Conservation (phyloP, 495 filamentous ascomycete genomes). For the Podospora sp. region DNA sequence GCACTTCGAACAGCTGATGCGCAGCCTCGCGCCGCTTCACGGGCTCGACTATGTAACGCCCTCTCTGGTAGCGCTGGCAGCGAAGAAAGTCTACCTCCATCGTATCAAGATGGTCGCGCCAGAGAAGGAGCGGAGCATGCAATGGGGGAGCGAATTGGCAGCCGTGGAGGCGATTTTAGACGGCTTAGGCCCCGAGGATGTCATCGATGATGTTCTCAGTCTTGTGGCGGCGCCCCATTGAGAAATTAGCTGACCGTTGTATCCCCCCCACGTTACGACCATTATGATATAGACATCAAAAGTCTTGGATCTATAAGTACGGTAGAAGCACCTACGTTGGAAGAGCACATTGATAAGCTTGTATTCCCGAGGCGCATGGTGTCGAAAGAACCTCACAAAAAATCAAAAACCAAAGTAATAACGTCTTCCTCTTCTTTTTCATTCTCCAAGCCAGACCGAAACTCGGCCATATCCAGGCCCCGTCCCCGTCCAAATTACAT, state of each 20-base stretch:
- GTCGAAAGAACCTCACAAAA: background rate
- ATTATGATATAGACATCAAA: background rate
- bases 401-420: background rate
- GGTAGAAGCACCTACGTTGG: background rate
- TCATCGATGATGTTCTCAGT: constrained; percentile 80
- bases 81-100: constrained; percentile 88
- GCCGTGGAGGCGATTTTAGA: constrained; percentile 68
- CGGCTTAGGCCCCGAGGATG: constrained; percentile 70
- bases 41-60: constrained; percentile 81
- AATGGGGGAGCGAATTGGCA: constrained; percentile 82
- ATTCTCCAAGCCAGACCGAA: background rate
- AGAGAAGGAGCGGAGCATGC: constrained; percentile 80
- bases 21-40: constrained; percentile 80
- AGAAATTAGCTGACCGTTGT: background rate
- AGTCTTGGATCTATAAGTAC: background rate
- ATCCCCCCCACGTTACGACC: background rate
- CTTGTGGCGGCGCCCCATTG: constrained; percentile 71
- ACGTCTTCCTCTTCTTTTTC: background rate
- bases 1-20: constrained; percentile 69
- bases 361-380: background rate
- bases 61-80: constrained; percentile 78
- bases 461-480: background rate
- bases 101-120: constrained; percentile 69
- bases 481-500: background rate
- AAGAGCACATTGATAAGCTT: background rate